Conservation (phyloP, 208 protist genomes). For the Acanthamoeba castellanii region DNA sequence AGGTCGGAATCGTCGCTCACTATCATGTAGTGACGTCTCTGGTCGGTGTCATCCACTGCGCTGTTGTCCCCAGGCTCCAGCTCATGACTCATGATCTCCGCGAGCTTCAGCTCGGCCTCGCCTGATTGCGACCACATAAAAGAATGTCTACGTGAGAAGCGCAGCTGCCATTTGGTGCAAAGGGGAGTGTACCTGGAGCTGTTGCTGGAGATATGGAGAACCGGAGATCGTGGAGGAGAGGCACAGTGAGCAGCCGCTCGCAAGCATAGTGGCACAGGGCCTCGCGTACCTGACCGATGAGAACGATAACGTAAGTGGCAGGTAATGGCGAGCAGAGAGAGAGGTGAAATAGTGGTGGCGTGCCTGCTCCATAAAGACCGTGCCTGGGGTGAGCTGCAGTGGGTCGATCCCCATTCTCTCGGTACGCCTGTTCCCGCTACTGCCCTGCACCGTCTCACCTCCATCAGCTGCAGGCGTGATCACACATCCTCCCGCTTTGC, state of each 20-base stretch:
- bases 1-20: conserved; percentile 60
- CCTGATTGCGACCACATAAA: background rate
- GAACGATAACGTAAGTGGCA: background rate
- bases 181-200: background rate
- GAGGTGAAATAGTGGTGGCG: background rate
- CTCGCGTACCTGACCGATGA: background rate
- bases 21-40: conserved; percentile 8
- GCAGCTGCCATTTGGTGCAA: background rate
- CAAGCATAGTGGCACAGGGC: conserved; percentile 65
- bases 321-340: background rate
- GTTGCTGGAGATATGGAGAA: conserved; percentile 37
- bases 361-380: conserved; percentile 66
- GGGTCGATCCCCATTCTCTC: conserved; percentile 3
- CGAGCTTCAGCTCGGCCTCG: conserved; percentile 57
- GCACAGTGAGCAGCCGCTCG: background rate
- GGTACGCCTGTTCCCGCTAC: background rate
- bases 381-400: conserved; percentile 59
- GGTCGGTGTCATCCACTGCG: background rate
- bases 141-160: background rate
- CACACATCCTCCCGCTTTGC: no score
- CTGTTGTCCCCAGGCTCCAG: background rate
- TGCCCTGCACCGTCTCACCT: background rate
- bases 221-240: background rate
- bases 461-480: background rate
- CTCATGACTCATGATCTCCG: background rate